These are phyloP conservation scores for Haplosporangium sp. DNA, from an alignment of 371 early-diverging fungal genomes.

Conservation along the genomic window DNA sequence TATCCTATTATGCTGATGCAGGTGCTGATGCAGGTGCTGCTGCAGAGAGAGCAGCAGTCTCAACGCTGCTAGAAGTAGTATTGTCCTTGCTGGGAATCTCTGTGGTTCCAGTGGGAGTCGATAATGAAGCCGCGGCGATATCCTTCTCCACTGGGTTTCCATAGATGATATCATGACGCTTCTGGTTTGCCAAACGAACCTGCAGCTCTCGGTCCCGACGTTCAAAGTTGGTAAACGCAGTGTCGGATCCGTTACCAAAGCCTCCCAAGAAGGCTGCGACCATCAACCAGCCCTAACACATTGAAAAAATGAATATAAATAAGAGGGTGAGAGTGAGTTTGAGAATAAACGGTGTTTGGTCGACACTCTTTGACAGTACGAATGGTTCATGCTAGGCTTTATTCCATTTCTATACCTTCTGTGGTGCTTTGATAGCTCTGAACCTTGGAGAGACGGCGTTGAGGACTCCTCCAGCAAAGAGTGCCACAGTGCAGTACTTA, in stretches of 20 bases:
- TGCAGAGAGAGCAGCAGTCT: not conserved
- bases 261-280: slow-evolving; percentile 51
- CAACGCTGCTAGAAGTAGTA: not conserved
- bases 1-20: not conserved
- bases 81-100: not conserved
- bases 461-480: slow-evolving; percentile 40
- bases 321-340: not conserved
- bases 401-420: slow-evolving; percentile 24
- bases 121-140: slow-evolving; percentile 26
- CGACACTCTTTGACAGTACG: not conserved
- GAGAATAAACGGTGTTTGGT: not conserved
- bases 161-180: slow-evolving; percentile 40
- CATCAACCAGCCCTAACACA: slow-evolving; percentile 47
- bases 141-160: slow-evolving; percentile 20
- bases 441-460: slow-evolving; percentile 45
- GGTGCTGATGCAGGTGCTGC: not conserved
- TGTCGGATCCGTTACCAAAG: slow-evolving; percentile 52
- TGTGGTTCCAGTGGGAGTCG: slow-evolving; percentile 7
- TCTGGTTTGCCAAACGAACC: slow-evolving; percentile 41
- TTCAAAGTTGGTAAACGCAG: slow-evolving; percentile 52
- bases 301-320: not conserved
- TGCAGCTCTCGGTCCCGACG: slow-evolving; percentile 47
- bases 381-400: not conserved
- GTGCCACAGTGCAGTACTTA: slow-evolving; percentile 50
- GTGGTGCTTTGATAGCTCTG: slow-evolving; percentile 42